Evolutionary conservation across 2,329 filamentous ascomycete species (phyloP).

Genomic region (Colletotrichum siamense): DNA sequence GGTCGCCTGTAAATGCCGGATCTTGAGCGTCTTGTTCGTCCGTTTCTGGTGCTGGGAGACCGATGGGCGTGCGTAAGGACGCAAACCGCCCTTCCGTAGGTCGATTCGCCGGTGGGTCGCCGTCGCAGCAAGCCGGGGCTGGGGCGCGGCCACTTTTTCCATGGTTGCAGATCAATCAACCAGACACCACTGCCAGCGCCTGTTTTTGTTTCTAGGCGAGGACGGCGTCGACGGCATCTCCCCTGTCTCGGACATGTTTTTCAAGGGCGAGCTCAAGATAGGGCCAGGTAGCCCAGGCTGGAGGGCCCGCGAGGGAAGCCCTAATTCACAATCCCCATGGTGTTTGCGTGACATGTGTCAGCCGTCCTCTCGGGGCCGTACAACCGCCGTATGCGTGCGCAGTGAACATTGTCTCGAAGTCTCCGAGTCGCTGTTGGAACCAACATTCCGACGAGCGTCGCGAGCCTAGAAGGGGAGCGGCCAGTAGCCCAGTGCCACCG

Average conservation of each 20-base stretch:
- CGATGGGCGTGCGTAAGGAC: not conserved
- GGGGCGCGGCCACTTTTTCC: not conserved
- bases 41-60: not conserved
- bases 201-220: slow-evolving; percentile 2
- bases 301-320: not conserved
- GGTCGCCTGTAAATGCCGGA: not conserved
- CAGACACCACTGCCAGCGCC: not conserved
- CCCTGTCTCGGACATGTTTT: slow-evolving; percentile 1
- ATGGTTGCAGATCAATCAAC: slow-evolving; percentile 12
- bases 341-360: slow-evolving; percentile 17
- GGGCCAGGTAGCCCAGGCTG: not conserved
- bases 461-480: not conserved
- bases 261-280: slow-evolving; percentile 1
- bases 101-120: not conserved
- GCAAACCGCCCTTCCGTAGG: not conserved
- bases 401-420: not conserved
- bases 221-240: not conserved
- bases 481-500: not conserved
- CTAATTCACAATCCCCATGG: not conserved
- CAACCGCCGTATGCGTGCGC: not conserved
- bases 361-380: not conserved
- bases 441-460: not conserved
- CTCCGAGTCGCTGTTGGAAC: not conserved
- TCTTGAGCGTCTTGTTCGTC: not conserved
- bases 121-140: not conserved